Evolutionary conservation across 1,284 basidiomycete genomes (phyloP), one percentile per base, ranked within the genome.

Genomic region (Tylopilus sp.): DNA sequence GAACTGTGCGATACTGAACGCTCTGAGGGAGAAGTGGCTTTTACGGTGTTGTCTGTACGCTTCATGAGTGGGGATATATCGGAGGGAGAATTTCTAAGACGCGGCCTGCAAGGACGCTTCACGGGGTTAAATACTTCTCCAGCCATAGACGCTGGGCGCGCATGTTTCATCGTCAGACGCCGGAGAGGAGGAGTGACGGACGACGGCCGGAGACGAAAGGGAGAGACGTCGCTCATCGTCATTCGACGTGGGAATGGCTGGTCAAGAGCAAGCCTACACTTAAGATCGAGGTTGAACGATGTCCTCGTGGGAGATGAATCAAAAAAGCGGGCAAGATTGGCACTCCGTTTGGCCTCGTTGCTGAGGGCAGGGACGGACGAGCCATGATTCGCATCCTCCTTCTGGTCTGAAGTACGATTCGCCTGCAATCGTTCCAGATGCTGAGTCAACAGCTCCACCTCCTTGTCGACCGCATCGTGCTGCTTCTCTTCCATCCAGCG

Each of bases 401-500:
- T 32, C 55, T 54, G 57, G 63, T 62, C 65, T 33, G 58, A 61
- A n/a, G 53, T 56, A 16, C 57, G 73, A 77, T 76, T 60, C 74
- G 64, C 77, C 70, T 64, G 64, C 51, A 77, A 60, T 62, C 57
- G 68, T 52, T 62, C 64, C 41, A 77, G 59, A 41, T 78, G 74
- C 62, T 71, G 74, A 53, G 64, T 69, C 64, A 79, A 60, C 24
- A 56, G 49, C 64, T 77, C 75, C 41, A 77, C 69, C 67, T 87
- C 80, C 53, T 80, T 68, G 61, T 81, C 77, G 18, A 80, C 76
- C 32, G 74, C 76, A 53, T 70, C 64, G 57, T 81, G 77, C 66
- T 82, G 79, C 64, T 79, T 83, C 67, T 89, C 87, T 63, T 83
- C 82, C 74, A 83, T 79, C 86, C 86, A 87, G 33, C 83, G 81